Conservation (phyloP, 2,329 filamentous ascomycete genomes). For the Elsinoe fawcettii region DNA sequence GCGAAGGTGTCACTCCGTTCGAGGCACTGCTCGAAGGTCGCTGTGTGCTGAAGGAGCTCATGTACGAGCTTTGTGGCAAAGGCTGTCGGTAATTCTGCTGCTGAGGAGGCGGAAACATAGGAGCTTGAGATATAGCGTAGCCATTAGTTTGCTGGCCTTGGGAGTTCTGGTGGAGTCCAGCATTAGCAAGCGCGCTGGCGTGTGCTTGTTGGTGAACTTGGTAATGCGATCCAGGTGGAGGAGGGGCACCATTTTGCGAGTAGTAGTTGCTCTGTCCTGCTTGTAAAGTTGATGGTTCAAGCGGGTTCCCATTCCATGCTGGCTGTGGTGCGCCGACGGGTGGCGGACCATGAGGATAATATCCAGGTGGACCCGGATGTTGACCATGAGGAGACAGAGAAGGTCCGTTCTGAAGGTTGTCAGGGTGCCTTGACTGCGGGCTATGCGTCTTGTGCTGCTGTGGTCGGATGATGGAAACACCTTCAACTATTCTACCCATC, state of each 20-base stretch:
- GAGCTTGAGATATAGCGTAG: slow-evolving; percentile 17
- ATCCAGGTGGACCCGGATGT: slow-evolving; percentile 35
- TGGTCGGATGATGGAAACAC: slow-evolving; percentile 8
- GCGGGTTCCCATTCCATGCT: slow-evolving; percentile 24
- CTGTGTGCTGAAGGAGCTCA: slow-evolving; percentile 19
- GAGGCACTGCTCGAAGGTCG: slow-evolving; percentile 14
- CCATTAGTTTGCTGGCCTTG: slow-evolving; percentile 18
- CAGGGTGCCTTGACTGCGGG: slow-evolving; percentile 17
- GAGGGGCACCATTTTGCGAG: slow-evolving; percentile 20
- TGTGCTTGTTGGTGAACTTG: slow-evolving; percentile 29
- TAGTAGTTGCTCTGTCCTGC: slow-evolving; percentile 15
- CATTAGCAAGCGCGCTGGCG: slow-evolving; percentile 24
- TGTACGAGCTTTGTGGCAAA: slow-evolving; percentile 26
- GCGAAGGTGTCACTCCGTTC: slow-evolving; percentile 15
- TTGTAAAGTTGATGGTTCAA: slow-evolving; percentile 22
- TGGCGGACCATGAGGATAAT: slow-evolving; percentile 21
- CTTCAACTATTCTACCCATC: slow-evolving; percentile 6
- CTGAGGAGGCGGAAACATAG: slow-evolving; percentile 19
- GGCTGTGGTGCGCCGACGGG: slow-evolving; percentile 23
- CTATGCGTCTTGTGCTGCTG: not conserved
- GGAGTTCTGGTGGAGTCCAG: slow-evolving; percentile 20
- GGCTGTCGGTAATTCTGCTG: slow-evolving; percentile 20
- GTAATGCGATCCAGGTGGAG: slow-evolving; percentile 20
- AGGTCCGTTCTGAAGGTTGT: slow-evolving; percentile 25
- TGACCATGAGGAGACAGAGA: slow-evolving; percentile 40